Percentiles rank a stretch among this genome's conserved stretches.
phyloP scores from a whole-genome alignment of 2,329 filamentous ascomycete genomes.

The Colletotrichum sp. region DNA sequence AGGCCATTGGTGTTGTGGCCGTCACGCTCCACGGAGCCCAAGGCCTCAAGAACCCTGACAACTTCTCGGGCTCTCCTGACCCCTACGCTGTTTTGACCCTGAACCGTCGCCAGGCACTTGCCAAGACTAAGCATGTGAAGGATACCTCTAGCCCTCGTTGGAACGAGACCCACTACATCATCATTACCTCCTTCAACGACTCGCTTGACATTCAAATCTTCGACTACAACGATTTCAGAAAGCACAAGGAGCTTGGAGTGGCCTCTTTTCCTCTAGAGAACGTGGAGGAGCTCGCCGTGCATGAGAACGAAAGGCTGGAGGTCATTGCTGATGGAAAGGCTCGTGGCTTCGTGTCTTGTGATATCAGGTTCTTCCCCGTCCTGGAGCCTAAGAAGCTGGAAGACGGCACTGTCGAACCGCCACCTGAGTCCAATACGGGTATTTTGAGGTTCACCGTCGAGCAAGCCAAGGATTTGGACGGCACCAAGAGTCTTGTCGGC shows the following conservation, averaged over 20 bases:
- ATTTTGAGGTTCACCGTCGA: slow-evolving; percentile 93
- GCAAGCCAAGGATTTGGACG: slow-evolving; percentile 95
- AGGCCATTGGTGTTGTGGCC: slow-evolving; percentile 92
- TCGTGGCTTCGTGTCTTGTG: slow-evolving; percentile 79
- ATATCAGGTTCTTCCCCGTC: slow-evolving; percentile 95
- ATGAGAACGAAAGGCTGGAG: slow-evolving; percentile 86
- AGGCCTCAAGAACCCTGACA: slow-evolving; percentile 93
- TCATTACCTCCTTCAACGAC: slow-evolving; percentile 90
- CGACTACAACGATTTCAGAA: slow-evolving; percentile 95
- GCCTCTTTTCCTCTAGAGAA: slow-evolving; percentile 87
- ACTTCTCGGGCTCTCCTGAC: slow-evolving; percentile 89
- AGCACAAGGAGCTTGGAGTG: slow-evolving; percentile 92
- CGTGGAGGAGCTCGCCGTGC: slow-evolving; percentile 76
- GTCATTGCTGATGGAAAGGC: slow-evolving; percentile 84
- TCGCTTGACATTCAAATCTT: slow-evolving; percentile 83
- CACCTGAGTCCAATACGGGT: slow-evolving; percentile 90
- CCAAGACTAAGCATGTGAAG: slow-evolving; percentile 85
- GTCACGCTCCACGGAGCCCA: slow-evolving; percentile 90
- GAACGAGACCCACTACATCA: slow-evolving; percentile 97
- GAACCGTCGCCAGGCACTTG: slow-evolving; percentile 81
- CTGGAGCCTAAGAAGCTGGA: slow-evolving; percentile 73
- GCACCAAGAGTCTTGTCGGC: slow-evolving; percentile 89
- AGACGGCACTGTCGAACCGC: slow-evolving; percentile 79
- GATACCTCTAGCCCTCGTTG: slow-evolving; percentile 88
- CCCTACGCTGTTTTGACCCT: slow-evolving; percentile 87